Conservation (phyloP, 306 rosid genomes). For the Dryas alaskensis region DNA sequence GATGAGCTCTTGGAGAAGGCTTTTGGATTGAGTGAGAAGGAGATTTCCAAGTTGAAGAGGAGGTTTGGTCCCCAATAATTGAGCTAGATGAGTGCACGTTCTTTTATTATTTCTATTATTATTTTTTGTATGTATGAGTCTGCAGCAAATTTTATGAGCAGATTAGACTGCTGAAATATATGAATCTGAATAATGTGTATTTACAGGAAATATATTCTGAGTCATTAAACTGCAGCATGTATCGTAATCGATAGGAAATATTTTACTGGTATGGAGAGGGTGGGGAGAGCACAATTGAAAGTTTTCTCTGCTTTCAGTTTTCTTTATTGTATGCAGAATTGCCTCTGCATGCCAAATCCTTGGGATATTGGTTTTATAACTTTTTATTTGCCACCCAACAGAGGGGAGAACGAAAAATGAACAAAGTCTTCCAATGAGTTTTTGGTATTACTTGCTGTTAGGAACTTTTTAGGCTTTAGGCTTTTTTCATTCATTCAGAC, state of each 20-base stretch:
- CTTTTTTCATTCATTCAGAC: background rate
- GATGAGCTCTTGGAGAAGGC: conserved; percentile 81
- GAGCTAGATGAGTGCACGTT: conserved; percentile 11
- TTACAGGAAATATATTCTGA: background rate
- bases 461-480: background rate
- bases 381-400: background rate
- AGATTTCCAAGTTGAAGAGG: conserved; percentile 58
- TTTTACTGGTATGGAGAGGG: too few species aligned
- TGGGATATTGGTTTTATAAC: background rate
- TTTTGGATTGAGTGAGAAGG: conserved; percentile 66
- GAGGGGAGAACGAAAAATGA: background rate
- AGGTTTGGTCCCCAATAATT: conserved; percentile 44
- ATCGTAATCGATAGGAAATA: too few species aligned
- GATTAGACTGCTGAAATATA: background rate
- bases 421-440: too few species aligned
- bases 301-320: background rate
- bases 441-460: background rate
- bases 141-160: background rate
- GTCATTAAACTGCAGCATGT: background rate
- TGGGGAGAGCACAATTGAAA: too few species aligned
- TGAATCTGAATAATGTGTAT: background rate
- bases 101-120: background rate
- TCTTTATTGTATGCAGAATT: background rate
- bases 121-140: background rate
- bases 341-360: background rate